Conservation (phyloP, 2,329 filamentous ascomycete genomes). For the Aspergillus melleus region DNA sequence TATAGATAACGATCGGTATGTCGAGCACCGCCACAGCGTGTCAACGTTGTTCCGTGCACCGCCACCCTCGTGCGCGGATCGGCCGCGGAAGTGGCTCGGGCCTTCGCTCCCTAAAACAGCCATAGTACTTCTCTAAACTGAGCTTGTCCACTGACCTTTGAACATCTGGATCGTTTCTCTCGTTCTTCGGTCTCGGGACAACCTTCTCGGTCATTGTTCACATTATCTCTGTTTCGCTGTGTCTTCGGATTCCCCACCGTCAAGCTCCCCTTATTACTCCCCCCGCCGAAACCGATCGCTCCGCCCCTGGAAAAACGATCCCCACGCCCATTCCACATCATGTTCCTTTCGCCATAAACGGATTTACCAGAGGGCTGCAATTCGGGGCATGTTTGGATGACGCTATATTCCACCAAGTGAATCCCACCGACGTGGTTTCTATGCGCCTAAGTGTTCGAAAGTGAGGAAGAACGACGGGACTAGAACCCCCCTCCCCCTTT, state of each 20-base stretch:
- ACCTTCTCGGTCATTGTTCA: not conserved
- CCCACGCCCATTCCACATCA: conserved; percentile 9
- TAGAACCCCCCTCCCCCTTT: not conserved
- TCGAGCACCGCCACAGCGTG: conserved; percentile 32
- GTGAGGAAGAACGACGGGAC: not conserved
- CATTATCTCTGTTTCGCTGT: not conserved
- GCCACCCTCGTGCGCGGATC: conserved; percentile 27
- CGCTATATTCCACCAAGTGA: conserved; percentile 18
- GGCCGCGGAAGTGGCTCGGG: conserved; percentile 32
- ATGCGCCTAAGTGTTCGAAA: conserved; percentile 9
- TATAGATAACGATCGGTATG: no score
- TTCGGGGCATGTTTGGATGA: conserved; percentile 34
- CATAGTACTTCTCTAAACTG: not conserved
- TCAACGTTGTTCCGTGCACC: conserved; percentile 28
- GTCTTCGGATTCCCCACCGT: not conserved
- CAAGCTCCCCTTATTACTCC: not conserved
- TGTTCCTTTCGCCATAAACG: conserved; percentile 26
- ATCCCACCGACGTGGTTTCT: conserved; percentile 26
- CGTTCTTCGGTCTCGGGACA: not conserved
- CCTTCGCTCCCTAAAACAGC: conserved; percentile 14
- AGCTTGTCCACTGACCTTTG: not conserved
- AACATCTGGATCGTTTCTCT: not conserved
- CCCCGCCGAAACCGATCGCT: not conserved
- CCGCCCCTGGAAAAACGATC: conserved; percentile 1
- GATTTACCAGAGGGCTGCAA: not conserved